Base-by-base conservation (phyloP, 768 basidiomycete genomes). In the Tremella mesenterica region DNA sequence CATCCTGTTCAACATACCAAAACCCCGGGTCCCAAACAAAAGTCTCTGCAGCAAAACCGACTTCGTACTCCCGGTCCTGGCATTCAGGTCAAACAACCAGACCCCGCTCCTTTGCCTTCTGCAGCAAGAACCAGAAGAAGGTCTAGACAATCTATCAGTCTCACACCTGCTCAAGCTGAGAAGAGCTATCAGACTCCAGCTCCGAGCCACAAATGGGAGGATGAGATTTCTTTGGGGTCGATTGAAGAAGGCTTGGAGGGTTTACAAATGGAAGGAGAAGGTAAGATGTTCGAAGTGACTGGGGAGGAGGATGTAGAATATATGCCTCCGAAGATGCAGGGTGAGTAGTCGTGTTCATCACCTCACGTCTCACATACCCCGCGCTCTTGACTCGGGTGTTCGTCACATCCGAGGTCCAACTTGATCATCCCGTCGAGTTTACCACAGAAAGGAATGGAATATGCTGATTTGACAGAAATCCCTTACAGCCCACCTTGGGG, bases 41-140 rank as follows among this genome's bases (percentile, higher is more conserved):
- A 45, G 21, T 34, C 50, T 21, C 30, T 53, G 25, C 54, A 38
- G 10, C 44, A 44, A 28, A 28, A 51, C 43, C 34, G 48, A 1
- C 50, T 57, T 26, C 50, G 53, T 8, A 60, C 60, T 5, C 65
- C 61, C 16, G 61, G 59, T 3, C 64, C 64, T n/a, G 39, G 16
- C 26, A 34, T 27, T 4, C 38, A 43, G 13, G 31, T 43, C 25
- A 50, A 16, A 3, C 44, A 28, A n/a, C 43, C 57, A 26, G 47
- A 55, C 7, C 55, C 60, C 3, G 60, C 64, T 1, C 64, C 67
- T 23, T 38, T 69, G 12, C 67, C 67, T 14, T 66, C 64, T 1
- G 67, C 67, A 16, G 57, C 58, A 12, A 36, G 61, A 23, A 38
- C 53, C 0, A 45, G 64, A n/a, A 25, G 64, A n/a, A 27, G 62